Conservation (phyloP, 164 flowering plant genomes). For the Liriodendron chinense region DNA sequence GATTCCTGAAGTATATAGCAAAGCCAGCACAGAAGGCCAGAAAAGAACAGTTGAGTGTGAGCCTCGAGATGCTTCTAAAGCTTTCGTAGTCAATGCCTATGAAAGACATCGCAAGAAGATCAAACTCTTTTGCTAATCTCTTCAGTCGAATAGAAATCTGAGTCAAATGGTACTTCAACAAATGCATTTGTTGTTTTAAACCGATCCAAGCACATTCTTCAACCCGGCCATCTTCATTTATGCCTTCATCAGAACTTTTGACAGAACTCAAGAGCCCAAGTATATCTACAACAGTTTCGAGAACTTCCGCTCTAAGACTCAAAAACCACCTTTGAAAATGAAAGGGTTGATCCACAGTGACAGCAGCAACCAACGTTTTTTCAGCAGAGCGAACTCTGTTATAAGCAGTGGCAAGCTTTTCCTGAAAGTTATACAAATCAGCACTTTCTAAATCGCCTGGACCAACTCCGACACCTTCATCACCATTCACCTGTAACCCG, state of each 20-base stretch:
- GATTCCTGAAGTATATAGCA: constrained; percentile 29
- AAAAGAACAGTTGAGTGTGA: constrained; percentile 62
- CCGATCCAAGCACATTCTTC: constrained; percentile 9
- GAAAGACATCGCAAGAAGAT: constrained; percentile 58
- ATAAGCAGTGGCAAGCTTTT: constrained; percentile 29
- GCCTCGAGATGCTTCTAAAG: constrained; percentile 40
- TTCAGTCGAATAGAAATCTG: constrained; percentile 38
- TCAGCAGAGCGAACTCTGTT: constrained; percentile 28
- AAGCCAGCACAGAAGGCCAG: constrained; percentile 62
- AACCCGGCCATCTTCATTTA: neutral
- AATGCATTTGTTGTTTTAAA: constrained; percentile 12
- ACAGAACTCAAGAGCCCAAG: constrained; percentile 29
- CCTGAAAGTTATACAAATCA: constrained; percentile 12
- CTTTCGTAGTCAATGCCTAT: constrained; percentile 55
- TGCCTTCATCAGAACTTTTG: constrained; percentile 11
- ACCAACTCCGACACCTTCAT: constrained; percentile 11
- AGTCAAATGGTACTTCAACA: constrained; percentile 20
- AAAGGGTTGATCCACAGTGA: constrained; percentile 25
- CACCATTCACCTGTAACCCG: constrained; percentile 18
- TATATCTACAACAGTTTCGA: constrained; percentile 40
- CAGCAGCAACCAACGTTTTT: constrained; percentile 29
- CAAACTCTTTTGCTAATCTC: constrained; percentile 56
- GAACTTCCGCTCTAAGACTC: constrained; percentile 42
- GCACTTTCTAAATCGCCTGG: constrained; percentile 11
- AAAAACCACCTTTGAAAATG: constrained; percentile 80